Conservation (phyloP, 1,284 basidiomycete genomes). For the Moniliella sp. region DNA sequence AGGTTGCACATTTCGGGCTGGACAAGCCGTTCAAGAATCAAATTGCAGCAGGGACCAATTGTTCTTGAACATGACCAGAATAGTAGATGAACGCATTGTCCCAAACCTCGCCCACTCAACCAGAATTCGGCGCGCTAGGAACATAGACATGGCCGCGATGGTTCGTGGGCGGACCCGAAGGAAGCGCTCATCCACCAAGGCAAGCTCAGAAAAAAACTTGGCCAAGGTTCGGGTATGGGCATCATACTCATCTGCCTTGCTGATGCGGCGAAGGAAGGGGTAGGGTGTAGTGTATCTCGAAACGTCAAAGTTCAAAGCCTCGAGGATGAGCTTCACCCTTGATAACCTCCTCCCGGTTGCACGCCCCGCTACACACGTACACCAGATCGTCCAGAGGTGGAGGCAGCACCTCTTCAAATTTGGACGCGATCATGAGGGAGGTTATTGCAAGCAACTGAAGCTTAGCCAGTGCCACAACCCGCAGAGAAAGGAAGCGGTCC, state of each 20-base stretch:
- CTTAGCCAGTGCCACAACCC: conserved; percentile 45
- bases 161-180: conserved; percentile 76
- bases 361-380: conserved; percentile 60
- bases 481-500: conserved; percentile 45
- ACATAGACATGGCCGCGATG: conserved; percentile 95
- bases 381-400: conserved; percentile 32
- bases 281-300: conserved; percentile 97
- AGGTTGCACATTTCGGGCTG: conserved; percentile 59
- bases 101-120: too few relatives aligned
- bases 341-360: conserved; percentile 65
- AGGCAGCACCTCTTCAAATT: conserved; percentile 38
- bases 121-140: conserved; percentile 30
- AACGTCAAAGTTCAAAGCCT: conserved; percentile 74
- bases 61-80: conserved; percentile 73
- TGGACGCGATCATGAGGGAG: conserved; percentile 47
- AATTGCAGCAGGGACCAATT: conserved; percentile 61
- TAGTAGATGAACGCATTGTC: conserved; percentile 76
- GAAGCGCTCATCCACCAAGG: conserved; percentile 77
- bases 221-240: conserved; percentile 77
- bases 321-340: conserved; percentile 72
- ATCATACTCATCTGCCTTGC: conserved; percentile 91
- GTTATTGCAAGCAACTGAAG: conserved; percentile 47
- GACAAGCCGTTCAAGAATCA: conserved; percentile 63
- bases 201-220: conserved; percentile 93
- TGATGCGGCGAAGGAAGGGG: conserved; percentile 88